These are phyloP conservation scores for Chaetomium sp. DNA, from an alignment of 2,329 filamentous ascomycete species.

Conservation along the genomic window DNA sequence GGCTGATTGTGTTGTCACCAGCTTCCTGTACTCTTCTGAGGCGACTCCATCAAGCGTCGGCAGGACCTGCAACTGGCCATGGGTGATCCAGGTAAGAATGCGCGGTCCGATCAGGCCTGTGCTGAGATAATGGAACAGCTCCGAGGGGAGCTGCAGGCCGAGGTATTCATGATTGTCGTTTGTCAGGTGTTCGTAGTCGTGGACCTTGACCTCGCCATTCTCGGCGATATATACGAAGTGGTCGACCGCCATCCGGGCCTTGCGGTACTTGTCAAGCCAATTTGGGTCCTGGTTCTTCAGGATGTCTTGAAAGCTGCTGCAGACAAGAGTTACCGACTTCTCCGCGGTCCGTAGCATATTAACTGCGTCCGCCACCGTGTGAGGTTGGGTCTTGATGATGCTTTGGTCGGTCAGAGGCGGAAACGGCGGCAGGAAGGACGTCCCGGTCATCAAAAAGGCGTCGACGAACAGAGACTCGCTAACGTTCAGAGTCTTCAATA, in stretches of 20 bases:
- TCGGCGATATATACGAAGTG: slow-evolving; percentile 82
- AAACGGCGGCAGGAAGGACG: slow-evolving; percentile 75
- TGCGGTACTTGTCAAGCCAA: slow-evolving; percentile 85
- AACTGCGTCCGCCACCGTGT: slow-evolving; percentile 73
- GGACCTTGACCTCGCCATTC: slow-evolving; percentile 74
- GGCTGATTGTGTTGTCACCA: slow-evolving; percentile 74
- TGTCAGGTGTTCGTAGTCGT: slow-evolving; percentile 73
- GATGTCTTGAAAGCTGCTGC: slow-evolving; percentile 78
- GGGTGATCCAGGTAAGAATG: slow-evolving; percentile 79
- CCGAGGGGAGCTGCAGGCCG: slow-evolving; percentile 84
- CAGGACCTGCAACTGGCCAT: slow-evolving; percentile 73
- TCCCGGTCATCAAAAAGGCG: slow-evolving; percentile 79
- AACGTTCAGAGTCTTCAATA: slow-evolving; percentile 69
- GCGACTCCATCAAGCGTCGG: slow-evolving; percentile 85
- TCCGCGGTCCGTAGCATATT: slow-evolving; percentile 74
- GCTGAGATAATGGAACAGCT: slow-evolving; percentile 88
- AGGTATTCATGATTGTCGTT: slow-evolving; percentile 87
- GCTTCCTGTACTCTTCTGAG: slow-evolving; percentile 76
- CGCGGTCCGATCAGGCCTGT: slow-evolving; percentile 78
- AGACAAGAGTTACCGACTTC: slow-evolving; percentile 71
- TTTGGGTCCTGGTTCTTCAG: slow-evolving; percentile 68
- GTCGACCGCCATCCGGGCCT: slow-evolving; percentile 79
- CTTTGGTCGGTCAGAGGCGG: slow-evolving; percentile 69
- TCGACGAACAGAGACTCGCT: slow-evolving; percentile 77
- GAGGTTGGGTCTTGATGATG: slow-evolving; percentile 57